Percentiles rank a stretch among this genome's conserved stretches.
These are phyloP conservation scores for Fusarium continuum DNA, from an alignment of 2,329 filamentous ascomycete genomes.

Conservation along the genomic window DNA sequence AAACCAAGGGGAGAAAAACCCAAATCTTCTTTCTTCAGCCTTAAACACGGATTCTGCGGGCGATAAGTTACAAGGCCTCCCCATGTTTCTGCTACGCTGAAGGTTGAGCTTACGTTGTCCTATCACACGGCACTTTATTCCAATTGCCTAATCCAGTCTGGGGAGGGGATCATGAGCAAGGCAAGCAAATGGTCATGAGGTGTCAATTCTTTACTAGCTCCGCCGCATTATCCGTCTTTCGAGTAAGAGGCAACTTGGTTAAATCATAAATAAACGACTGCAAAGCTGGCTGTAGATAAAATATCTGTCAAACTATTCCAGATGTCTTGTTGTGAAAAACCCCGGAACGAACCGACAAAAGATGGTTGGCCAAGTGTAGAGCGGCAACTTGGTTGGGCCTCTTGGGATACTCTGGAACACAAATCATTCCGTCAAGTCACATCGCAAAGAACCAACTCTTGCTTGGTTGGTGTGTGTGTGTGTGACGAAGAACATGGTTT, in stretches of 20 bases:
- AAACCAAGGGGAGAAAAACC: constrained; percentile 1
- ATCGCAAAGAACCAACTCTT: constrained; percentile 16
- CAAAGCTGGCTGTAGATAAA: neutral
- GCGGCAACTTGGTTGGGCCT: neutral
- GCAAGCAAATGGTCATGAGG: neutral
- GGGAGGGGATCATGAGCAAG: neutral
- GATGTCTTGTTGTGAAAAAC: neutral
- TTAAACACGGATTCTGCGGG: neutral
- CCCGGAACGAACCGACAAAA: neutral
- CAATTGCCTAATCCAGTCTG: constrained; percentile 16
- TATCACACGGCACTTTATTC: constrained; percentile 25
- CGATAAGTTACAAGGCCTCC: neutral
- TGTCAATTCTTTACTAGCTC: constrained; percentile 4
- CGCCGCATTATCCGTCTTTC: constrained; percentile 6
- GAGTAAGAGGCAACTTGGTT: too few species aligned
- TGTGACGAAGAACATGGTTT: constrained; percentile 33
- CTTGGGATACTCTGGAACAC: constrained; percentile 14
- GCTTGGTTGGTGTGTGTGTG: constrained; percentile 13
- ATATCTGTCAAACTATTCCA: constrained; percentile 8
- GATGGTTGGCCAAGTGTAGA: constrained; percentile 1
- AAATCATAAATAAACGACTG: too few species aligned
- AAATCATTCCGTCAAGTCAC: constrained; percentile 26
- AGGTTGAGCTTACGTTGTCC: constrained; percentile 13
- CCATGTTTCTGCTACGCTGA: neutral
- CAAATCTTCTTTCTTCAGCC: too few species aligned